Base-by-base conservation (phyloP, 805 yeast genomes). In the Metschnikowia corniflorae region DNA sequence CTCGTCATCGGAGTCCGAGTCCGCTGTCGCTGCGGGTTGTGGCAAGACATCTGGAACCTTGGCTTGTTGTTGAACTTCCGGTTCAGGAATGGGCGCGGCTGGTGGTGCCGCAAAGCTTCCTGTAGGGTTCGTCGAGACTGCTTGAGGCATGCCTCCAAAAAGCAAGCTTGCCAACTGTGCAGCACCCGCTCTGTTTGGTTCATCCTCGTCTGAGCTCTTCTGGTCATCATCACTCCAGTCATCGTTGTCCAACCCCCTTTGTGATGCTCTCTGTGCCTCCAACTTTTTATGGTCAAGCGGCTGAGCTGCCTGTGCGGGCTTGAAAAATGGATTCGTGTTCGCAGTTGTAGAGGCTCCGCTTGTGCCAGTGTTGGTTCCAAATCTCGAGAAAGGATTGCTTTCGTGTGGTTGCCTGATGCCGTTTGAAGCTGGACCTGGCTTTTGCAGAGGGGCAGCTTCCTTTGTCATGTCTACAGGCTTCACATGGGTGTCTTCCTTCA, bases 181-280 rank as follows among this genome's bases (percentile, higher is more conserved):
- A 26, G 79, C 80, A 26, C 77, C 79, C 0, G 72, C 70, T 33
- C 71, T 58, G 38, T 71, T 66, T 15, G 59, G 78, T 52, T 48
- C 69, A 35, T 68, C 73, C 32, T 74, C 80, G 34, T 72, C 77
- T 10, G 73, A 75, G 10, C 64, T 65, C 30, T 55, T 58, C 14
- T 63, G 69, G 17, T 58, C 57, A 4, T 64, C 57, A 35, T 73
- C 77, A 42, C 77, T 77, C 63, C 73, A 73, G 38, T 63, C 78
- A 26, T 61, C 67, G 18, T 54, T 60, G 7, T 62, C 61, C 27
- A 63, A 50, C 4, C 81, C 81, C 58, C 89, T 70, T 55, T 84
- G 91, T 6, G 85, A 76, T 18, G 74, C 77, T 58, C 93, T 70
- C 58, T 83, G 89, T 2, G 80, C 82, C 38, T 78, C 82, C 19